Percentiles rank a stretch among this genome's conserved stretches.
phyloP scores from a whole-genome alignment of 106 monocot species.

The Triglochin maritima region DNA sequence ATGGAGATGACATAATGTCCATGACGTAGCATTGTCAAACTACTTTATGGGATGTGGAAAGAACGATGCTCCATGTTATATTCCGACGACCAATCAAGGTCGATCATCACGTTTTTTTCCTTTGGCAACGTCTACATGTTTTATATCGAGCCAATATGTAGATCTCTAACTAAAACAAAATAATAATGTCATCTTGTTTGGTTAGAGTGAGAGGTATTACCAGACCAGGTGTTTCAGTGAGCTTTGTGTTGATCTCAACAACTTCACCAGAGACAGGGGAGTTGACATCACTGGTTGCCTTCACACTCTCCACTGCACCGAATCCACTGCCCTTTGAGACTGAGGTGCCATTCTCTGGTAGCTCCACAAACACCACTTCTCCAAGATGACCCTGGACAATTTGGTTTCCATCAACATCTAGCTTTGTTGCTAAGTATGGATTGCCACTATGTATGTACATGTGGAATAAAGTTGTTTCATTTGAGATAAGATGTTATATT shows the following conservation, averaged over 20 bases:
- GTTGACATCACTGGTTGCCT: constrained; percentile 54
- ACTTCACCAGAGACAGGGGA: constrained; percentile 56
- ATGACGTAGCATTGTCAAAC: too few species aligned
- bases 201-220: constrained; percentile 15
- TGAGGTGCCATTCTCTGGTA: constrained; percentile 34
- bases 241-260: constrained; percentile 47
- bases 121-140: too few species aligned
- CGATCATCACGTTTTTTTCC: too few species aligned
- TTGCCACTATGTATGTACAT: not conserved
- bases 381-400: constrained; percentile 47
- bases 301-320: constrained; percentile 64
- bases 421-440: not conserved
- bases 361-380: constrained; percentile 62
- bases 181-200: too few species aligned
- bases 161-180: too few species aligned
- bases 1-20: not conserved
- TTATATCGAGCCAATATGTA: too few species aligned
- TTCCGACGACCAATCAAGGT: too few species aligned
- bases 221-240: constrained; percentile 53
- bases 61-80: too few species aligned
- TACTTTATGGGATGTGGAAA: too few species aligned
- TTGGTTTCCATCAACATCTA: not conserved
- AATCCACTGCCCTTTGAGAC: constrained; percentile 33
- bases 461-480: not conserved
- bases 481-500: too few species aligned